Evolutionary conservation across 1,284 basidiomycete genomes (phyloP), one percentile per base, ranked within the genome.

Genomic region (Trichosporon inkin): DNA sequence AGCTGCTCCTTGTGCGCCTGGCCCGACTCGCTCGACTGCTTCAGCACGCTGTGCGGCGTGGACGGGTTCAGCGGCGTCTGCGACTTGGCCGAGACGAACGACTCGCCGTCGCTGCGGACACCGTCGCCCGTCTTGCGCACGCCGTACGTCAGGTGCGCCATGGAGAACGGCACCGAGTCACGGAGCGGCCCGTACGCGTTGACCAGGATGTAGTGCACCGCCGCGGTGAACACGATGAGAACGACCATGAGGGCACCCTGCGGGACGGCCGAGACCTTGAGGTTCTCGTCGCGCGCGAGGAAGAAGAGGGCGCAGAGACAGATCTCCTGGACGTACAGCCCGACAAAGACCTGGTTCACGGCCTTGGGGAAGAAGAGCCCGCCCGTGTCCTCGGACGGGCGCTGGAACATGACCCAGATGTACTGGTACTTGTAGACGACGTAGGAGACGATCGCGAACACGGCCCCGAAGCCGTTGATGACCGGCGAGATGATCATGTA

Each of bases 301-400:
- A 96, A 95, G 83, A 96, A 96, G 66, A 96, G 79, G 2, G 89
- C 89, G 32, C 84, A 83, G 17, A 96, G 80, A 74, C 90, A 93
- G 55, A 95, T 73, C 78, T 83, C 76, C 72, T 89, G 86, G 57
- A 97, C 83, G 74, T 96, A 97, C 70, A 94, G 67, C 4, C 92
- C 95, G n/a, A 92, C 90, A 69, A 98, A 97, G 41, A 95, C 75
- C 71, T 97, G 94, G 57, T 88, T 85, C 47, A 99, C 86, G 1
- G 96, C 95, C 78, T 88, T 91, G 49, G 93, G 93, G 82, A 95
- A 98, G 83, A 98, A 98, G 53, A 90, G 78, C 0, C 95, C 95
- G 28, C 92, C 94, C 0, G 95, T 98, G 67, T 99, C 95, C 55
- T 79, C 81, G 3, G 83, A 79, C 0, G 84, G 78, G 14, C 87